Evolutionary conservation across 208 protist genomes (phyloP).

Genomic region (Acanthamoeba castellanii): DNA sequence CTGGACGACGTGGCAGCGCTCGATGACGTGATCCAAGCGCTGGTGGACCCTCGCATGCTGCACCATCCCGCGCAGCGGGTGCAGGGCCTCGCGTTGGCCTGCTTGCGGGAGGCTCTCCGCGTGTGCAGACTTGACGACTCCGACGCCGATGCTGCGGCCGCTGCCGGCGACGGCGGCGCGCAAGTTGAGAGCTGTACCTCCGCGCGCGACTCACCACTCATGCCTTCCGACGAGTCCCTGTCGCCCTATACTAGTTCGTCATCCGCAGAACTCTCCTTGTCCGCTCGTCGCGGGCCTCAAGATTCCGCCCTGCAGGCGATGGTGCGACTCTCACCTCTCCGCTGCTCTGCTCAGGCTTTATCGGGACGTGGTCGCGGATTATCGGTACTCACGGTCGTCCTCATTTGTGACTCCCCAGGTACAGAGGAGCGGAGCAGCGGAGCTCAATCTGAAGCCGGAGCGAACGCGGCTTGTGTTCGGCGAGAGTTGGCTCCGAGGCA

Average conservation of each 20-base stretch:
- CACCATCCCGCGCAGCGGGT: not conserved
- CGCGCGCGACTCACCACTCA: too few relatives aligned
- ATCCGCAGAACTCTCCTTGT: not conserved
- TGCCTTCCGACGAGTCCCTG: not conserved
- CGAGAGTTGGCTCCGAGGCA: not conserved
- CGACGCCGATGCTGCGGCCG: not conserved
- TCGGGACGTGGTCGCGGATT: not conserved
- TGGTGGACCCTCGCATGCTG: not conserved
- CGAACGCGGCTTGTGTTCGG: not conserved
- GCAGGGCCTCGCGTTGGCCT: not conserved
- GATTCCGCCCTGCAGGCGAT: not conserved
- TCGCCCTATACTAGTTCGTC: not conserved
- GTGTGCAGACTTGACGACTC: not conserved
- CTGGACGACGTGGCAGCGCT: not conserved
- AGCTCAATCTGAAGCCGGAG: not conserved
- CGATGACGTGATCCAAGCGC: not conserved
- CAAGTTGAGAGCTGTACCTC: not conserved
- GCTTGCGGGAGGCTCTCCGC: not conserved
- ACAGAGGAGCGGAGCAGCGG: not conserved
- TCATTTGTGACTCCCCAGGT: not conserved
- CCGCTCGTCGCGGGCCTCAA: not conserved
- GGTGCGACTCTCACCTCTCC: not conserved
- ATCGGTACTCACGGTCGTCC: not conserved
- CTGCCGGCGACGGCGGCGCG: not conserved
- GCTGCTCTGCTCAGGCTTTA: not conserved